Percentiles rank a stretch among this genome's conserved stretches.
These are phyloP conservation scores for Podochytrium sp. DNA, from an alignment of 192 early-diverging fungal species.

Conservation along the genomic window DNA sequence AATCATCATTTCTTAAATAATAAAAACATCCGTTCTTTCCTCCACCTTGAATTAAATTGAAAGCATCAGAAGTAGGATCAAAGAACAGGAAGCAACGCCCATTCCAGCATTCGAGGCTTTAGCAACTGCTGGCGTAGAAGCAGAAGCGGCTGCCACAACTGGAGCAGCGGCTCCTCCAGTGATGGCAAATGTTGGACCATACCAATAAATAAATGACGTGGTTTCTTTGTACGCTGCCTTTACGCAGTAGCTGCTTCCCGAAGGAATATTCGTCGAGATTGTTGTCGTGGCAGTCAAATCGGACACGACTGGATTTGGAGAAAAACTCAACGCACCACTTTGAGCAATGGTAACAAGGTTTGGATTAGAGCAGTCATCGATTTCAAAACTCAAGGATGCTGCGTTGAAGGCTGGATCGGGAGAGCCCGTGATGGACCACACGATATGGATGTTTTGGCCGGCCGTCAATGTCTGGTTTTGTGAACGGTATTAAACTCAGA, in stretches of 20 bases:
- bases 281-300: neutral
- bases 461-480: too few species aligned
- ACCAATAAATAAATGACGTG: neutral
- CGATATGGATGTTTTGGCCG: too few species aligned
- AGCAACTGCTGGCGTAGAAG: neutral
- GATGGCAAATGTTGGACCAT: neutral
- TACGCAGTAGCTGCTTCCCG: neutral
- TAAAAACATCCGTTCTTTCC: too few species aligned
- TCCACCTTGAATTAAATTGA: too few species aligned
- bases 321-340: neutral
- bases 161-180: constrained; percentile 2
- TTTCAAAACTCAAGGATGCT: neutral
- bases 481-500: too few species aligned
- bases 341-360: neutral
- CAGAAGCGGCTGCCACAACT: neutral
- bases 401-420: constrained; percentile 4
- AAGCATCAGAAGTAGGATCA: too few species aligned
- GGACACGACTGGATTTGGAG: neutral
- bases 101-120: too few species aligned
- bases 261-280: neutral
- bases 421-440: neutral
- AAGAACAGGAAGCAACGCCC: too few species aligned
- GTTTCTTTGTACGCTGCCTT: neutral
- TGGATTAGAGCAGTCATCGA: neutral
- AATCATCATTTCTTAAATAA: too few species aligned